Percentiles rank a stretch among this genome's conserved stretches.
phyloP scores from a whole-genome alignment of 1,139 yeast genomes.

The Hansenula lynferdii region DNA sequence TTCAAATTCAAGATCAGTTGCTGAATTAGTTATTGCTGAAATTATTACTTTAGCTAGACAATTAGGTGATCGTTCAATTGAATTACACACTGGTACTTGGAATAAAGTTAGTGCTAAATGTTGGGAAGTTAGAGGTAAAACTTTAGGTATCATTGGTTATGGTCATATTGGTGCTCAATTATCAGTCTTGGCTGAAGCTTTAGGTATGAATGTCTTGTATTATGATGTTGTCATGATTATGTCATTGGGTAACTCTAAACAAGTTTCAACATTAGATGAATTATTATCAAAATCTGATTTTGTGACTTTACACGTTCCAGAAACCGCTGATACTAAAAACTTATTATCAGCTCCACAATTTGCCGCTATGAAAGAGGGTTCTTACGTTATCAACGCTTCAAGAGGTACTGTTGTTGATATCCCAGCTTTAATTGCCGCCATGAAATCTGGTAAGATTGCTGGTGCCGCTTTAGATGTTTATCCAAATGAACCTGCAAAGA shows the following conservation, averaged over 20 bases:
- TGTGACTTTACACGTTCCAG: constrained; percentile 94
- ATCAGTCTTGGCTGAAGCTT: constrained; percentile 93
- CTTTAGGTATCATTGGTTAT: constrained; percentile 94
- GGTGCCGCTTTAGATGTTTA: constrained; percentile 98
- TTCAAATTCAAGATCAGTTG: constrained; percentile 97
- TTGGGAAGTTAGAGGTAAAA: constrained; percentile 99
- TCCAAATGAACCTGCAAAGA: constrained; percentile 97
- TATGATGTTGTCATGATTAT: constrained; percentile 90
- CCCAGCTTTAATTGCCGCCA: constrained; percentile 87
- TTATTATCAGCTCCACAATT: constrained; percentile 88
- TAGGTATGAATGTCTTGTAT: constrained; percentile 96
- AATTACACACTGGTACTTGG: constrained; percentile 97
- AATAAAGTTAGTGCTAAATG: constrained; percentile 92
- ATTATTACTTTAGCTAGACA: constrained; percentile 93
- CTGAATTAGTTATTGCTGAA: constrained; percentile 96
- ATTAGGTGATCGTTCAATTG: constrained; percentile 94
- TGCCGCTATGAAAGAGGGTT: constrained; percentile 94
- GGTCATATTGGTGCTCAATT: constrained; percentile 99
- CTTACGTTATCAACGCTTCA: constrained; percentile 91
- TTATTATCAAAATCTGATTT: constrained; percentile 80
- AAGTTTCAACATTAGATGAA: constrained; percentile 81
- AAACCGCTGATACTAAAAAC: constrained; percentile 85
- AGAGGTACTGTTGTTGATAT: constrained; percentile 98
- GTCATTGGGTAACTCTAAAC: constrained; percentile 97
- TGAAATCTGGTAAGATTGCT: constrained; percentile 90